Base-by-base conservation (phyloP, 2,329 filamentous ascomycete species). In the Botrytis byssoidea region DNA sequence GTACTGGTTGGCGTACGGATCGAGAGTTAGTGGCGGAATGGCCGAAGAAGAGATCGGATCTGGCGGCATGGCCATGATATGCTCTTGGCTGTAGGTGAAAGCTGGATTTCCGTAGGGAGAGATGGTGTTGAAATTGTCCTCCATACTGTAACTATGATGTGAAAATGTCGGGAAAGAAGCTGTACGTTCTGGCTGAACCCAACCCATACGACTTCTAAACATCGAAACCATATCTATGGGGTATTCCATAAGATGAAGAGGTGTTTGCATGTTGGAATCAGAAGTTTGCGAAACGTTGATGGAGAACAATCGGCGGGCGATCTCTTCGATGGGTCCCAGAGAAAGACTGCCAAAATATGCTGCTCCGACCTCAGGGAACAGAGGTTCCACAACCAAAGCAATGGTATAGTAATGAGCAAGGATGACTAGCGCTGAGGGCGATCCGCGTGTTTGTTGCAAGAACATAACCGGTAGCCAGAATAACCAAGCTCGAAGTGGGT, bases 401-500 rank as follows among this genome's bases (percentile, higher is more conserved):
- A 94, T 90, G 0, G 93, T 95, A 84, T 97, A 98, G 82, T 97
- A 94, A 81, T 98, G 93, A 18, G 76, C 74, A 72, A 98, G 90
- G 75, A 97, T 91, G 70, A 97, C 87, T 77, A 98, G 86, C 1
- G 94, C 92, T 74, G 89, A 93, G 37, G 93, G 88, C 77, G 95
- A 94, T 51, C 89, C 89, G 69, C 91, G 90, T 65, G 91, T 92
- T 76, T 91, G 90, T 81, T 95, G 92, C 40, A 98, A 87, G 78
- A 95, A 92, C 77, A 91, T 90, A 48, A 97, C 91, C 0, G 96
- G 96, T 72, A 97, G 89, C 94, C 95, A 98, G 83, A 98, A 97
- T 25, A 98, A 88, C 94, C 95, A 98, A 78, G 93, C 93, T 72
- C 95, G 89, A 74, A 99, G 88, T 16, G 93, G 91, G 76, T 97